A percentile compares a stretch with the other conserved stretches of the same genome.
phyloP scores from a whole-genome alignment of 129 eudicot species.

The Chrysanthemum lavandulifolium region DNA sequence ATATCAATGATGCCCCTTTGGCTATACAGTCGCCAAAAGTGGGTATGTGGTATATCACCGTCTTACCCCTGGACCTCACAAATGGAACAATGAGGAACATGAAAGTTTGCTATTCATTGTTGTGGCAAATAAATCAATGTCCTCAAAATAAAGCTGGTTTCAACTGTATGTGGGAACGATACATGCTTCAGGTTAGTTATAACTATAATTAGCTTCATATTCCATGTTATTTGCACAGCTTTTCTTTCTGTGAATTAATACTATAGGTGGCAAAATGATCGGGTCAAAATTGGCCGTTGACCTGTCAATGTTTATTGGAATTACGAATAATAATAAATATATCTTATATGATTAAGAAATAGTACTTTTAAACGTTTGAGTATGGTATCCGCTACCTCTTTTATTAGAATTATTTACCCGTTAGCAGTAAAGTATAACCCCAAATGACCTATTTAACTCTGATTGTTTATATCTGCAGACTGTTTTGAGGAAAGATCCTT shows the following conservation, averaged over 20 bases:
- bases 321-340: too few species aligned
- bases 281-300: too few species aligned
- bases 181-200: constrained; percentile 35
- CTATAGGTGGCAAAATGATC: background rate
- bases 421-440: constrained; percentile 1
- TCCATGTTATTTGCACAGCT: constrained; percentile 7
- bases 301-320: too few species aligned
- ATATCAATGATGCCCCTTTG: constrained; percentile 27
- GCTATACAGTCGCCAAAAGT: constrained; percentile 30
- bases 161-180: constrained; percentile 33
- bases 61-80: constrained; percentile 23
- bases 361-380: background rate
- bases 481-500: constrained; percentile 46
- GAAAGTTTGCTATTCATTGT: constrained; percentile 32
- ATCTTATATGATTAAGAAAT: too few species aligned
- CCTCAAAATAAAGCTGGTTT: constrained; percentile 37
- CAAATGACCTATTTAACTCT: background rate
- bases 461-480: constrained; percentile 46
- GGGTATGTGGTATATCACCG: constrained; percentile 34
- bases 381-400: background rate
- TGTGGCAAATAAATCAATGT: constrained; percentile 28
- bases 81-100: background rate
- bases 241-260: background rate
- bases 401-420: background rate
- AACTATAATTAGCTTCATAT: background rate